Evolutionary conservation across 2,329 filamentous ascomycete species (phyloP), one percentile per base, ranked within the genome.

Genomic region (Fusarium protoensiforme): DNA sequence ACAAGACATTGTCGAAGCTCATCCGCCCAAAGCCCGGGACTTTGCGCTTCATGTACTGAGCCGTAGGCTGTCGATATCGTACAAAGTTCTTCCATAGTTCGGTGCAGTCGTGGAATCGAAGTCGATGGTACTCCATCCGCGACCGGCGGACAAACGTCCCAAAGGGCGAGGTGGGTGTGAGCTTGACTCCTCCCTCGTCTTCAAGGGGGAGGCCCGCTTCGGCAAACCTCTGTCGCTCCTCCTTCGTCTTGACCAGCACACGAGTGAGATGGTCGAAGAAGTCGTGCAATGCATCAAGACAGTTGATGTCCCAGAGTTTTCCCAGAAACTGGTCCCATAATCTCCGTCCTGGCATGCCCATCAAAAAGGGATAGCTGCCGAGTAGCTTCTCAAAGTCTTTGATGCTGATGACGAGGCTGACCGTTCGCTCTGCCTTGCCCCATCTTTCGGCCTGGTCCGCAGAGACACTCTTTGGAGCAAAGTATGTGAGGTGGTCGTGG

Each of bases 271-370:
- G 84, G 33, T 88, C 87, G 78, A 97, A 94, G 80, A 97, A 96
- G 2, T 86, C 85, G 78, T 95, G 91, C n/a, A 98, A 84, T 0
- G 91, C 90, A 82, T 98, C 90, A 13, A 97, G 88, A 22, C 93
- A 96, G 78, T 95, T 91, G 73, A 98, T 90, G 18, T 88, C 87
- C 96, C 96, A 98, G 27, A 98, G 85, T 71, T 91, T 92, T 64
- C 90, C 89, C 14, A 98, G 87, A 65, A 98, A 94, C 3, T 93
- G 85, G 79, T 98, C 95, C 91, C 95, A 96, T n/a, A 98, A 84
- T n/a, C 89, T 92, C 56, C 93, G 89, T 4, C 94, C 94, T 0
- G 94, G 93, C 65, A 94, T 84, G 39, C 87, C 87, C 75, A 86
- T 84, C 29, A 87, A 81, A 31, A 89, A 86, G 7, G 87, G 84